Evolutionary conservation across 2,329 filamentous ascomycete species (phyloP).

Genomic region (Cordyceps farinosa): DNA sequence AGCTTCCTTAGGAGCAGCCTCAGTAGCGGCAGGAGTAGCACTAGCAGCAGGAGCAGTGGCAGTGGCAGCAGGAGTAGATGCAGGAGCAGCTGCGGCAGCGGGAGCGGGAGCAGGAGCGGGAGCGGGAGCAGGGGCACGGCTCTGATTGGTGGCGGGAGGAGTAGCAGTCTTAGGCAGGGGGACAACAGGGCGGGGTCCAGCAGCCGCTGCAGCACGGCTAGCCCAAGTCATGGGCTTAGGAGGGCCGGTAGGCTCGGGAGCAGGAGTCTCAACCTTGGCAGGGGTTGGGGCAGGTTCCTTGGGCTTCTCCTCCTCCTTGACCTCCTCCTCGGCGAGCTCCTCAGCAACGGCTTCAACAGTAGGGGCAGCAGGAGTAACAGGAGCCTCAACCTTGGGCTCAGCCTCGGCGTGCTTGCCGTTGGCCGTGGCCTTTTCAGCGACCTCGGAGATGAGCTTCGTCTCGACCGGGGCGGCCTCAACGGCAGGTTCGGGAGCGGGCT

Average conservation of each 20-base stretch:
- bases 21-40: slow-evolving; percentile 38
- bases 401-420: slow-evolving; percentile 18
- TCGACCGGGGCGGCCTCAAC: slow-evolving; percentile 24
- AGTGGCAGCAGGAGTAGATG: slow-evolving; percentile 39
- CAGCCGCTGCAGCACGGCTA: slow-evolving; percentile 60
- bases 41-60: slow-evolving; percentile 33
- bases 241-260: slow-evolving; percentile 46
- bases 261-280: slow-evolving; percentile 33
- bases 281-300: slow-evolving; percentile 58
- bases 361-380: slow-evolving; percentile 22
- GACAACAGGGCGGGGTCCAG: slow-evolving; percentile 50
- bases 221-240: slow-evolving; percentile 73
- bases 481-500: slow-evolving; percentile 29
- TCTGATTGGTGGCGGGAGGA: slow-evolving; percentile 44
- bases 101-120: slow-evolving; percentile 39
- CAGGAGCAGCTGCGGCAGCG: slow-evolving; percentile 40
- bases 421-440: slow-evolving; percentile 26
- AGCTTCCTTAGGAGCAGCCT: slow-evolving; percentile 46
- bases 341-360: slow-evolving; percentile 34
- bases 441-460: slow-evolving; percentile 26
- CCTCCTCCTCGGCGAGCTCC: slow-evolving; percentile 53
- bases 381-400: slow-evolving; percentile 33
- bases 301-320: slow-evolving; percentile 62
- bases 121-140: slow-evolving; percentile 50
- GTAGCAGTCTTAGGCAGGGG: slow-evolving; percentile 56